phyloP scores from a whole-genome alignment of 2,329 filamentous ascomycete species.

The Chaetomium olivaceum region DNA sequence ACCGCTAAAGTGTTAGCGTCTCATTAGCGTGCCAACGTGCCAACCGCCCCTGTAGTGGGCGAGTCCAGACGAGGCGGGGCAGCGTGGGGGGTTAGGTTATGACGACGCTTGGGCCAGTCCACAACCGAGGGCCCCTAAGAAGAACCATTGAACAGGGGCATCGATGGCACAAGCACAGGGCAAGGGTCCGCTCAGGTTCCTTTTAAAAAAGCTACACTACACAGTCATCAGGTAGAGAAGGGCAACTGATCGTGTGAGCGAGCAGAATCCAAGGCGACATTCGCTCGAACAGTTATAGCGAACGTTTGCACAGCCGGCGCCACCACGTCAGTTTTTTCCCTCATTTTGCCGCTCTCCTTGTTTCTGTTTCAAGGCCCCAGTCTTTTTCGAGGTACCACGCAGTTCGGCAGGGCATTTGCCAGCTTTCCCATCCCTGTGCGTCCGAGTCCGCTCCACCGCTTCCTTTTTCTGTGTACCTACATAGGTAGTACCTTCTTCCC shows the following conservation, averaged over 20 bases:
- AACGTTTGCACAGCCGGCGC: neutral
- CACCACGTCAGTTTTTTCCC: neutral
- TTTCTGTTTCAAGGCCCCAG: neutral
- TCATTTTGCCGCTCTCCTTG: neutral
- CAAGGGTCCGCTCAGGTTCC: constrained; percentile 7
- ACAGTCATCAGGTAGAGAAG: constrained; percentile 10
- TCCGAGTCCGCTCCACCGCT: constrained; percentile 16
- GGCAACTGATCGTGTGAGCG: constrained; percentile 33
- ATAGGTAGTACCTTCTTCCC: neutral
- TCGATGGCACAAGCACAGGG: constrained; percentile 12
- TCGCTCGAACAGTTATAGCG: neutral
- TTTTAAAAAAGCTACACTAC: neutral
- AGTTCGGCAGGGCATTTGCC: neutral
- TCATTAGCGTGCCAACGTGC: neutral
- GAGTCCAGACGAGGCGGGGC: neutral
- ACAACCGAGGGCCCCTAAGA: constrained; percentile 4
- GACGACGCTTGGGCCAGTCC: constrained; percentile 11
- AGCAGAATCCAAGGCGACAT: neutral
- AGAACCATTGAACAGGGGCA: constrained; percentile 10
- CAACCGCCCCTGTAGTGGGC: neutral
- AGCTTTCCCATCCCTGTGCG: neutral
- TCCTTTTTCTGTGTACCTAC: neutral
- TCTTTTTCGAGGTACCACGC: neutral
- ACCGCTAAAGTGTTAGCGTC: neutral
- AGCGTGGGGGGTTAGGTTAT: neutral